Base-by-base conservation (phyloP, 202 grass and related monocot genomes). In the Sporobolus alterniflorus region DNA sequence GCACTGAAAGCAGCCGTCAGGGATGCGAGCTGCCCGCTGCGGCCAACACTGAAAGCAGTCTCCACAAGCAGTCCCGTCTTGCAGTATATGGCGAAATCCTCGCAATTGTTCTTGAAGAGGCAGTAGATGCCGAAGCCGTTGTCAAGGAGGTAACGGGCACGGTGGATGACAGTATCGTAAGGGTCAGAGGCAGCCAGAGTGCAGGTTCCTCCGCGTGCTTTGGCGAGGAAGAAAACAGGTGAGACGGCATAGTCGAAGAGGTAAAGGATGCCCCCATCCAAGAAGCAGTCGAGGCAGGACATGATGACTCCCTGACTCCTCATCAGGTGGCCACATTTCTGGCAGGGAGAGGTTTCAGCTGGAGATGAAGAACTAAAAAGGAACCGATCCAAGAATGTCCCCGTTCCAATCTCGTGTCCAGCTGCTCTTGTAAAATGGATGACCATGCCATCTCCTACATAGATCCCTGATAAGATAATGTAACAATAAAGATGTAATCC, bases 41-140 rank as follows among this genome's bases (percentile, higher is more conserved):
- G 71, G 24, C 88, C 92, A 9, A 92, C 89, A 4, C 89, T 92
- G 65, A 85, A 90, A 56, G 55, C 20, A 2, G 92, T 94, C 72
- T 84, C 77, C 3, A 94, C 83, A 9, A 97, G 88, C 64, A 97
- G 77, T 20, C 88, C 85, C 0, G 88, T 97, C 80, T 94, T 97
- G 83, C 94, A 97, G 62, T 94, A 97, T 48, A 97, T 94, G 0
- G 94, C 92, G 6, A 97, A 97, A 77, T 94, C 94, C 85, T 97
- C 94, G 0, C 94, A 97, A 71, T 97, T 97, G 80, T 97, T 97
- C 89, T 89, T 94, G 68, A 97, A 97, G 39, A 97, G 67, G 67
- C 74, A 73, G 81, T 97, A 97, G 48, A 74, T 79, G 21, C 94
- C 90, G 16, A 97, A 97, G 18, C 90, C 94, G 7, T 69, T 83